Evolutionary conservation across 371 early-diverging fungal genomes (phyloP).

Genomic region (Actinomortierella ambigua): DNA sequence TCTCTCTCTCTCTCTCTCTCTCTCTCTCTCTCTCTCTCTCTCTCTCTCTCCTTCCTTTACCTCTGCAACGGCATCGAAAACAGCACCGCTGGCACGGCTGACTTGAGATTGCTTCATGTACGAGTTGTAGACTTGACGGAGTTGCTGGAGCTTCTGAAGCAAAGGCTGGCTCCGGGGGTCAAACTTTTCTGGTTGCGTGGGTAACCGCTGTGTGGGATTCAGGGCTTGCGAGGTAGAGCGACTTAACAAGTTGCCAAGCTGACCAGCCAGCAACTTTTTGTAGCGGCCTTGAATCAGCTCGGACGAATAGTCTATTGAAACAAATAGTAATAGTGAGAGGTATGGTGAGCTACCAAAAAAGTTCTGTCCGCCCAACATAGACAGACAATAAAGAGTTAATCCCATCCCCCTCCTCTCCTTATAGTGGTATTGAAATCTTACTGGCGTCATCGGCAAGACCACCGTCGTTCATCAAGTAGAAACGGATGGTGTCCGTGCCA

Average conservation of each 20-base stretch:
- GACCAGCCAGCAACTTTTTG: conserved; percentile 81
- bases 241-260: conserved; percentile 86
- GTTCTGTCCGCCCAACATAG: no score
- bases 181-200: conserved; percentile 35
- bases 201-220: conserved; percentile 58
- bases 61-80: conserved; percentile 63
- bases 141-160: conserved; percentile 37
- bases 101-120: conserved; percentile 47
- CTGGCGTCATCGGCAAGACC: conserved; percentile 68
- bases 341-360: no score
- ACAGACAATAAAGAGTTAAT: not conserved
- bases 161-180: conserved; percentile 49
- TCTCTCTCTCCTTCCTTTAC: conserved; percentile 49
- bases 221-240: conserved; percentile 64
- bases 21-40: no score
- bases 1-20: no score
- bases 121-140: conserved; percentile 47
- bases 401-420: not conserved
- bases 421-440: not conserved
- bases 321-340: no score
- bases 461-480: conserved; percentile 89
- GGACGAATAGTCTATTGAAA: conserved; percentile 71
- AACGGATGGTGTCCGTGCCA: conserved; percentile 91
- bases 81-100: conserved; percentile 52
- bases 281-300: conserved; percentile 70